Base-by-base conservation (phyloP, 2,329 filamentous ascomycete genomes). In the Alternaria rosae region DNA sequence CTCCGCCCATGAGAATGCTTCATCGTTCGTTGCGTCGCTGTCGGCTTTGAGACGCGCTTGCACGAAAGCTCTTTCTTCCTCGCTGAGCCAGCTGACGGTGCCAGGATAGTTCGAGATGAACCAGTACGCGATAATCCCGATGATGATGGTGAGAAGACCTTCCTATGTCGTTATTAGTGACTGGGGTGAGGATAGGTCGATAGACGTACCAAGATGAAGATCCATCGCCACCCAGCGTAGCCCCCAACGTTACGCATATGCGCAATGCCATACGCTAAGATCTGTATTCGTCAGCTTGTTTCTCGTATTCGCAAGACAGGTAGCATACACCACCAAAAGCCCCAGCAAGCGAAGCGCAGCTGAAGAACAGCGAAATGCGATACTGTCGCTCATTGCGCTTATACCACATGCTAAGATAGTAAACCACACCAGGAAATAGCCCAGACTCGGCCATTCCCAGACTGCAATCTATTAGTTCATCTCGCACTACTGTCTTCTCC, bases 51-150 rank as follows among this genome's bases (percentile, higher is more conserved):
- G 82, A 0, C 91, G 87, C 10, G 85, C 82, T 21, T 87, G 84
- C 51, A 93, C 85, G 59, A 85, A 87, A 0, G 82, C 78, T 2
- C 88, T 81, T 64, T 86, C 83, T 3, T 80, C 71, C 3, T 85
- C 79, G 0, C 80, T 83, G 10, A 91, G 79, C 65, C 90, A 90
- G 2, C 80, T 81, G 4, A 88, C 86, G 0, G 84, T 89, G 32
- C 83, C 81, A 0, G 88, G 88, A 58, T 89, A 90, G 76, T 91
- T 89, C 55, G 89, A 83, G n/a, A 91, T 86, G 74, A 91, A 88
- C 73, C 83, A 86, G 75, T 87, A 80, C 6, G 76, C 75, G 8
- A 70, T 38, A 1, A 73, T 15, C 0, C 77, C 73, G 44, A 80
- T 70, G 12, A 79, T 43, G 17, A 80, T 70, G 1, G 79, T 81